Evolutionary conservation across 768 basidiomycete species (phyloP).

Genomic region (Boletus sp.): DNA sequence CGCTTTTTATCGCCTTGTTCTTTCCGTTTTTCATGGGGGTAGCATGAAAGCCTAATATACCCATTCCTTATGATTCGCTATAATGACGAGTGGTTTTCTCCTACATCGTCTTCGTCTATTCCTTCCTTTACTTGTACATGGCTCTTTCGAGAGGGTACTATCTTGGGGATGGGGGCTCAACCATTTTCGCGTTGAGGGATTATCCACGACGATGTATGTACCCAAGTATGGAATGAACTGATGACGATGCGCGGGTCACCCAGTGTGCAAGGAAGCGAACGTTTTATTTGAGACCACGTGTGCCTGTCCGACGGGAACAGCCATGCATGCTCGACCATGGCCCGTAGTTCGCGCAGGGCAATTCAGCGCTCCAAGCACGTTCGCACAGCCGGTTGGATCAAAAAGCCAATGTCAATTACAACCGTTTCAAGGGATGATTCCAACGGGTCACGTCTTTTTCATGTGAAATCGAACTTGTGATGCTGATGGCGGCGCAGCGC

Average conservation of each 20-base stretch:
- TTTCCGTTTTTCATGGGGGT: slow-evolving; percentile 10
- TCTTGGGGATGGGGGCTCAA: not conserved
- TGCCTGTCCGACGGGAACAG: not conserved
- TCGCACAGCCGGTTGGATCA: not conserved
- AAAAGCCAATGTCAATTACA: not conserved
- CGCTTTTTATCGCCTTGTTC: not conserved
- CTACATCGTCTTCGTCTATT: not conserved
- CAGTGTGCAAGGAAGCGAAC: not conserved
- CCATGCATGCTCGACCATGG: not conserved
- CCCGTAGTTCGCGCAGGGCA: not conserved
- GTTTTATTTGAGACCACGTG: not conserved
- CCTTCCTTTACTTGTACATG: not conserved
- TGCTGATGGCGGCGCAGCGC: not conserved
- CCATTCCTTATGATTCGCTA: slow-evolving; percentile 20
- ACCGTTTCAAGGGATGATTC: not conserved
- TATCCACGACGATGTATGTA: slow-evolving; percentile 15
- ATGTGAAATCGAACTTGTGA: not conserved
- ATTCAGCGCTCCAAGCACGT: too few species aligned
- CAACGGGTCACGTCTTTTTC: not conserved
- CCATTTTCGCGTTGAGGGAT: not conserved
- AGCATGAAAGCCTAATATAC: slow-evolving; percentile 26
- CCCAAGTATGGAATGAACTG: slow-evolving; percentile 14
- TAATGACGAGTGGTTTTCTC: slow-evolving; percentile 15
- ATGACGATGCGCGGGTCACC: not conserved
- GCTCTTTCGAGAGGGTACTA: slow-evolving; percentile 1